Evolutionary conservation across 1,284 basidiomycete genomes (phyloP), one percentile per base, ranked within the genome.

Genomic region (Marasmius fiardii): DNA sequence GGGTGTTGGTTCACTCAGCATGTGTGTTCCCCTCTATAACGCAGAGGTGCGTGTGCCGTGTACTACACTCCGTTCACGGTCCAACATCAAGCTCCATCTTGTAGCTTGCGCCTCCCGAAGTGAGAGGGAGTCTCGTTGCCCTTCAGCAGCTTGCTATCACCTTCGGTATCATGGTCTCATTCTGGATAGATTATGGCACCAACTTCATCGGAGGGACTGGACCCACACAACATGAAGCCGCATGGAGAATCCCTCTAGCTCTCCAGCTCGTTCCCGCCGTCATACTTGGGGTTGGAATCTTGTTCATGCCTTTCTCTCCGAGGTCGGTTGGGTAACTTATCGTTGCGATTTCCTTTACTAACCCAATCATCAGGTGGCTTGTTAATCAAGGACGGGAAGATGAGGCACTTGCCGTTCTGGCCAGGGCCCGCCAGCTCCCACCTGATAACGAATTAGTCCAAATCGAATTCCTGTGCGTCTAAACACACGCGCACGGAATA

Each of bases 91-190:
- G 14, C 12, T 48, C 28, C 44, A 14, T 18, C 33, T 12, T 41
- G 18, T 20, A 57, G 68, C 79, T 92, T 44, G 86, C 88, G 1
- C 89, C 90, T 20, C 88, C 90, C 1, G 90, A 92, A 70, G 88
- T 93, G 21, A 83, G 91, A 61, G 91, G 91, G 7, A 87, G 86
- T 63, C 75, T 93, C 35, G 90, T 93, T 43, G 88, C 88, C 2
- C 79, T 93, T 12, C 90, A 93, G 67, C 91, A 93, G 65, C 75
- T 92, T 11, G 85, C 87, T 3, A 92, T 92, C 65, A 88, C 88
- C 1, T 88, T 88, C 62, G 85, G 86, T 26, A 88, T 78, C 56
- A 75, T 78, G 75, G 53, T 79, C 26, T 86, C 85, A n/a, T 92
- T 90, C 76, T 92, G 89, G 88, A 89, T 90, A 62, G 87, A 86